These are phyloP conservation scores for Penicillium herquei DNA, from an alignment of 495 filamentous ascomycete species.

Conservation along the genomic window DNA sequence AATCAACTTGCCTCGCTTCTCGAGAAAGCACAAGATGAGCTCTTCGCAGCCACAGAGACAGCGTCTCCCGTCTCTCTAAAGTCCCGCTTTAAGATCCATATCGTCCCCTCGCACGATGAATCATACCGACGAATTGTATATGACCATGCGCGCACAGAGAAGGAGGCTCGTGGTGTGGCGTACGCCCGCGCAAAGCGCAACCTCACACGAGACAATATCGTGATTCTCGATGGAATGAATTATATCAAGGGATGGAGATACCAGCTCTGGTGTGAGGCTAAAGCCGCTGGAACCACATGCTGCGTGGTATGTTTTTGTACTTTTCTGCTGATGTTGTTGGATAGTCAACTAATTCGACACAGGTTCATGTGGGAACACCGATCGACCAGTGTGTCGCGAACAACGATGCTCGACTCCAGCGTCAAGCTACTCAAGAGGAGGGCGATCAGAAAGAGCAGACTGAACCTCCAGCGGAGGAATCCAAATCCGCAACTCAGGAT, in stretches of 20 bases:
- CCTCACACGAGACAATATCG: slow-evolving; percentile 74
- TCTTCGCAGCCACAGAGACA: slow-evolving; percentile 52
- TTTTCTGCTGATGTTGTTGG: not conserved
- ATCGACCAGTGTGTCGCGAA: slow-evolving; percentile 60
- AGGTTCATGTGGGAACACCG: slow-evolving; percentile 78
- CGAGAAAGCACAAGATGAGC: slow-evolving; percentile 42
- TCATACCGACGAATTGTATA: slow-evolving; percentile 48
- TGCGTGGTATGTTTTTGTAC: slow-evolving; percentile 62
- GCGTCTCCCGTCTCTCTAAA: slow-evolving; percentile 41
- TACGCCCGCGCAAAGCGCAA: slow-evolving; percentile 84
- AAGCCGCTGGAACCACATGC: slow-evolving; percentile 76
- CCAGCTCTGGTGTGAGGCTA: slow-evolving; percentile 92
- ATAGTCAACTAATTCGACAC: slow-evolving; percentile 5
- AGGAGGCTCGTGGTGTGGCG: slow-evolving; percentile 83
- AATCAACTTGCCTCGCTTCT: slow-evolving; percentile 63
- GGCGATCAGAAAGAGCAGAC: not conserved
- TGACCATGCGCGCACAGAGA: slow-evolving; percentile 69
- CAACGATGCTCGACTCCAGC: slow-evolving; percentile 38
- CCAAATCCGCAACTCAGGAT: not conserved
- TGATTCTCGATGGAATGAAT: slow-evolving; percentile 86
- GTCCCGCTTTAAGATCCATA: slow-evolving; percentile 51
- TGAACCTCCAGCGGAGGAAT: not conserved
- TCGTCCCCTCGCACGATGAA: slow-evolving; percentile 55
- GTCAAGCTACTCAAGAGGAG: slow-evolving; percentile 7
- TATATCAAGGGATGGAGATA: slow-evolving; percentile 99